Evolutionary conservation across 495 filamentous ascomycete genomes (phyloP), one percentile per base, ranked within the genome.

Genomic region (Talaromyces trachyspermus): DNA sequence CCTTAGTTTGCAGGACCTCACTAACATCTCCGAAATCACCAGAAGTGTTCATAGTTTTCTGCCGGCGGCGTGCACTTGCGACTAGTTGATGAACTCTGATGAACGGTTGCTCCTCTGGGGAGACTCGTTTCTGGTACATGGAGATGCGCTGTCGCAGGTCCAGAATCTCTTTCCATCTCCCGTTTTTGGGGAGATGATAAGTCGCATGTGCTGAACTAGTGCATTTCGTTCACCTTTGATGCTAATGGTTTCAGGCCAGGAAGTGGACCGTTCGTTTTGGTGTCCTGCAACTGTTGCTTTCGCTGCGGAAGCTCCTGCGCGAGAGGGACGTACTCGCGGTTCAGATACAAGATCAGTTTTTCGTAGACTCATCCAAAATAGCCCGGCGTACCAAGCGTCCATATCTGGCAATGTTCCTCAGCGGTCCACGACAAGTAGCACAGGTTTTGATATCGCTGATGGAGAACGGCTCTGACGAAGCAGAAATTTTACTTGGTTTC

Each of bases 401-500:
- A 54, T 90, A 89, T 12, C 85, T 65, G 8, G 81, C 62, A 45
- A 88, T 71, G 38, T 75, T 70, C 17, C 80, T 68, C 19, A 89
- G 63, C 3, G 81, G 72, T 0, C 75, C 74, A 7, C 83, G 76
- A 54, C 85, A 91, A 2, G 50, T 68, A 2, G 84, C 78, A 61
- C 84, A 89, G 4, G 58, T 69, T 48, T 78, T 80, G 23, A 82
- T 61, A 40, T 71, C 70, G 14, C 62, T 61, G 19, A 67, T 66
- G 1, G 74, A 79, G 52, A 83, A 80, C 5, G 75, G 80, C 22
- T 65, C 54, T 4, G 69, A 55, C 8, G 60, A 64, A 6, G 52
- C 57, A 17, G 61, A 66, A 35, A 81, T 55, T 5, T 52, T 66
- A 15, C 63, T 42, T 12, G 80, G 72, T 10, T 50, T 61, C 0